Evolutionary conservation across 805 yeast species (phyloP), one percentile per base, ranked within the genome.

Genomic region (Teunomyces pallodes): DNA sequence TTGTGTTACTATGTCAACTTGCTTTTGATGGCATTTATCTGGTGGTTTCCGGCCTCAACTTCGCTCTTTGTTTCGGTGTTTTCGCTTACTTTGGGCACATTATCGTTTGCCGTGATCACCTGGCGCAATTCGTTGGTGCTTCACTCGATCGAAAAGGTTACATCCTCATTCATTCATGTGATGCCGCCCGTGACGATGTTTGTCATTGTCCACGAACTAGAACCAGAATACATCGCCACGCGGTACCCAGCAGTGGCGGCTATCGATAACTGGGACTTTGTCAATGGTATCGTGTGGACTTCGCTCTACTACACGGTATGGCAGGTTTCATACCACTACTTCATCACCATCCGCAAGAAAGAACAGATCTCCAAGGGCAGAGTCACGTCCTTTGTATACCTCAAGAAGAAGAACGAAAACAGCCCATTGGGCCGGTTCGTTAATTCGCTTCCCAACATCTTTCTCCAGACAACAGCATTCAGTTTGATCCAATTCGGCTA

Each of bases 61-160:
- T 79, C 83, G 55, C 72, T 92, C 20, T 92, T 86, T 67, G 81
- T 88, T 12, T 79, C 92, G 2, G 90, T 95, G 54, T 91, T 88
- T 66, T 86, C 96, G 8, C 81, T 92, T 51, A 79, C 94, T 1
- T 83, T 86, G 70, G 99, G 98, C 1, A 89, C 97, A 0, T 69
- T 92, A 47, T 80, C 96, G 5, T 91, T 89, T 79, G 97, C 97
- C 0, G 96, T 92, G 17, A 83, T 92, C 39, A 88, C 97, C 0
- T 92, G 98, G 99, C 77, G 96, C 56, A 92, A 92, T 64, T 90
- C 97, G 5, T 74, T 92, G 47, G 98, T 92, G 7, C 74, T 92
- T 42, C 99, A 92, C 62, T 84, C 92, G 9, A 79, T 92, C 51
- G 99, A 92, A 55, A 92, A 92, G 65, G 89, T 91, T 12, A 94